phyloP scores from a whole-genome alignment of 306 rosid genomes.

The Prunus mira region DNA sequence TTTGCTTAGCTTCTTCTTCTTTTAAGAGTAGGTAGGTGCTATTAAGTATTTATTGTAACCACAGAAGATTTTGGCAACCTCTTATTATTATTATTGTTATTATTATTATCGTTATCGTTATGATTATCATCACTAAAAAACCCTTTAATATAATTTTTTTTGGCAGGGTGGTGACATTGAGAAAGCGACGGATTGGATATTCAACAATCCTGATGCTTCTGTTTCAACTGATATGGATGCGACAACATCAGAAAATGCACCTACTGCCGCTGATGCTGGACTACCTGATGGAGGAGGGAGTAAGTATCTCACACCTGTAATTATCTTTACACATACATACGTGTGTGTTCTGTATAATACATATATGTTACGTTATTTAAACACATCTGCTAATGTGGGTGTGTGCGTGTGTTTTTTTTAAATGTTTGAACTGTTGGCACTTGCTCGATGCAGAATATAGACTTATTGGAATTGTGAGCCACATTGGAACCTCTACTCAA shows the following conservation, averaged over 20 bases:
- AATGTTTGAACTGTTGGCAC: not conserved
- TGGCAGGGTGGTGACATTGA: constrained; percentile 87
- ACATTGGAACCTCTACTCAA: constrained; percentile 88
- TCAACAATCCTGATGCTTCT: constrained; percentile 77
- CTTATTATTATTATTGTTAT: not conserved
- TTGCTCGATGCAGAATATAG: constrained; percentile 60
- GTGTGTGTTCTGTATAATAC: not conserved
- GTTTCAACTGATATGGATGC: constrained; percentile 58
- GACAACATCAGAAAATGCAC: constrained; percentile 44
- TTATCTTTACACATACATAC: not conserved
- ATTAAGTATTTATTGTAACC: not conserved
- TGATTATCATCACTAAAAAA: no score
- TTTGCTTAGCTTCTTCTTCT: not conserved
- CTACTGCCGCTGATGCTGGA: constrained; percentile 36
- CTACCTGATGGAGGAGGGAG: constrained; percentile 96
- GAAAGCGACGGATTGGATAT: constrained; percentile 99
- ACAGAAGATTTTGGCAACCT: not conserved
- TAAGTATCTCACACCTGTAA: constrained; percentile 42
- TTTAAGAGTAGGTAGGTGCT: not conserved
- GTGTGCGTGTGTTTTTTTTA: not conserved
- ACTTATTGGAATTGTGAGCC: constrained; percentile 86
- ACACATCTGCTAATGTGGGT: not conserved
- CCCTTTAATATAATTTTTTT: not conserved
- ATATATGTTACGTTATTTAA: not conserved
- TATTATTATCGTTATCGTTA: no score